phyloP scores from a whole-genome alignment of 2,329 filamentous ascomycete genomes.

The Aphanoascus verrucosus region DNA sequence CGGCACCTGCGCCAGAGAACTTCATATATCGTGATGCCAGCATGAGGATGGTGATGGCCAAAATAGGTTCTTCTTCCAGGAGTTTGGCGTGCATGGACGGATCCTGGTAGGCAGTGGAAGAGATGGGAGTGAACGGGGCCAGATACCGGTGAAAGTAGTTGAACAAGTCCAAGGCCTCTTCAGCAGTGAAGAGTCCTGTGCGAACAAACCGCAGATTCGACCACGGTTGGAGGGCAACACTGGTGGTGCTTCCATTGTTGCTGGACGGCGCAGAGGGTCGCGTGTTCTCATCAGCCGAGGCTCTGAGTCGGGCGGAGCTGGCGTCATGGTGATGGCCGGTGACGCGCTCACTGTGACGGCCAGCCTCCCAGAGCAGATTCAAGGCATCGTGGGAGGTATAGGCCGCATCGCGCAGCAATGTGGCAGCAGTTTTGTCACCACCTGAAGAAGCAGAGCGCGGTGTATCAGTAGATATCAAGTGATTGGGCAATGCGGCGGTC shows the following conservation, averaged over 20 bases:
- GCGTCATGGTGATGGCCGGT: constrained; percentile 2
- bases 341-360: constrained; percentile 17
- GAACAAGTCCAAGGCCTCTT: constrained; percentile 77
- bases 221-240: constrained; percentile 64
- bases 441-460: constrained; percentile 2
- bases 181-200: constrained; percentile 79
- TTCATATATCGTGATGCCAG: constrained; percentile 72
- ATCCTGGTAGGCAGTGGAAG: constrained; percentile 69
- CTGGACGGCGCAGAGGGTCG: constrained; percentile 13
- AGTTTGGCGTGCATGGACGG: constrained; percentile 63
- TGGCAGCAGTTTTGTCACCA: constrained; percentile 15
- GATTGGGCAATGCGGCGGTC: constrained; percentile 3
- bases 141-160: constrained; percentile 83
- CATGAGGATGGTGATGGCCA: constrained; percentile 75
- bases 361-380: constrained; percentile 17
- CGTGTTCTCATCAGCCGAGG: background rate
- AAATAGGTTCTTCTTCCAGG: constrained; percentile 75
- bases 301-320: background rate
- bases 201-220: constrained; percentile 74
- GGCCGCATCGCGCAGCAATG: constrained; percentile 17
- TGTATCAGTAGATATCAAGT: constrained; percentile 3
- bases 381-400: constrained; percentile 19
- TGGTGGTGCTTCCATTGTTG: constrained; percentile 9
- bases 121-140: constrained; percentile 77
- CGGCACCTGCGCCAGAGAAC: constrained; percentile 60